Conservation (phyloP, 2,329 filamentous ascomycete species). For the Pezicula carpinea region DNA sequence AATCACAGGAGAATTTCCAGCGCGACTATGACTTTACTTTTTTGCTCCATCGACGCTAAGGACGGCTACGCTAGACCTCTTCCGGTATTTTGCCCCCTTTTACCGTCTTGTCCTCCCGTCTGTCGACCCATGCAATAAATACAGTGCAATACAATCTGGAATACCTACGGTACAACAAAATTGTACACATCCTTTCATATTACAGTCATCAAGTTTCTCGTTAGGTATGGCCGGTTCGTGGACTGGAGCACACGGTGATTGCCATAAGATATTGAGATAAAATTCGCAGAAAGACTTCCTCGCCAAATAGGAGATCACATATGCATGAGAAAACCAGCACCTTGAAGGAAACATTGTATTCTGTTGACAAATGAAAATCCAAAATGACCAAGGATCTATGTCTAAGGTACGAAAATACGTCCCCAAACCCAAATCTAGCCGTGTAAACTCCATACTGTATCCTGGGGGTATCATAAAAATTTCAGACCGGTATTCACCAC, state of each 20-base stretch:
- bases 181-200: too few relatives aligned
- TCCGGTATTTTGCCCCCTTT: neutral
- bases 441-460: slow-evolving; percentile 2
- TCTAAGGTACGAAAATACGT: neutral
- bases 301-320: too few relatives aligned
- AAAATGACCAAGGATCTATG: neutral
- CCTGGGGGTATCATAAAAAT: slow-evolving; percentile 7
- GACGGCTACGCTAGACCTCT: neutral
- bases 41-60: neutral
- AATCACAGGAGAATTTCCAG: too few relatives aligned
- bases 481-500: slow-evolving; percentile 1
- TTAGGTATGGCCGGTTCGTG: too few relatives aligned
- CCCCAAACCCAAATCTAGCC: neutral
- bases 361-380: neutral
- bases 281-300: too few relatives aligned
- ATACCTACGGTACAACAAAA: neutral
- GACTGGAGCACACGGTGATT: too few relatives aligned
- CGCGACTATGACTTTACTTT: neutral
- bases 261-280: too few relatives aligned
- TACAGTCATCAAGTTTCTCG: too few relatives aligned
- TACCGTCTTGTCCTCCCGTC: too few relatives aligned
- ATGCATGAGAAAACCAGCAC: too few relatives aligned
- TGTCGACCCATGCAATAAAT: too few relatives aligned
- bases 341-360: neutral
- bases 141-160: too few relatives aligned